These are phyloP conservation scores for Ogataea parapolymorpha DNA, from an alignment of 805 yeast genomes.

Conservation along the genomic window DNA sequence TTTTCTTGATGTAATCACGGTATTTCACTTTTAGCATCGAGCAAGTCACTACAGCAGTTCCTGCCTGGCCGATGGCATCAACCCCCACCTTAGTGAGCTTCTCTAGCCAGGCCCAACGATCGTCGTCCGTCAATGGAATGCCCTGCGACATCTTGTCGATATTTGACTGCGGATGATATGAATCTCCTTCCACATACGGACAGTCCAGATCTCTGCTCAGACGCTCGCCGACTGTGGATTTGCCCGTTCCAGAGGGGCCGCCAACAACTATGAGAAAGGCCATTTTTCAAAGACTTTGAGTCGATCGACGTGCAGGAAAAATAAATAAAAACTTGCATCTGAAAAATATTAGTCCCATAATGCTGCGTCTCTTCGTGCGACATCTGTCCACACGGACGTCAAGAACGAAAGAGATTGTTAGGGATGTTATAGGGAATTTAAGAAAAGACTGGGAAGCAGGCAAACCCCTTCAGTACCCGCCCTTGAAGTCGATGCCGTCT, in stretches of 20 bases:
- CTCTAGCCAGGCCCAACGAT: constrained; percentile 87
- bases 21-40: constrained; percentile 78
- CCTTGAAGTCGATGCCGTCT: constrained; percentile 8
- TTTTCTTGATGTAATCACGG: constrained; percentile 54
- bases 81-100: constrained; percentile 41
- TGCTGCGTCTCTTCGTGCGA: constrained; percentile 3
- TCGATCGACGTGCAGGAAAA: constrained; percentile 6
- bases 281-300: neutral
- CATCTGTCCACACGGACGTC: neutral
- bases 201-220: constrained; percentile 45
- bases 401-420: neutral
- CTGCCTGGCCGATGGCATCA: constrained; percentile 31
- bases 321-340: too few relatives aligned
- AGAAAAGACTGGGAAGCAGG: neutral
- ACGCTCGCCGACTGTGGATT: constrained; percentile 67
- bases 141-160: constrained; percentile 81
- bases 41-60: constrained; percentile 64
- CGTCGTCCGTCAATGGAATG: constrained; percentile 81
- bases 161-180: constrained; percentile 65
- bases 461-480: constrained; percentile 6
- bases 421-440: neutral
- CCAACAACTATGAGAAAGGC: constrained; percentile 54
- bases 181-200: constrained; percentile 82
- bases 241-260: constrained; percentile 97
- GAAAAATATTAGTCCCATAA: neutral